A percentile compares a stretch with the other conserved stretches of the same genome.
Evolutionary conservation across 192 early-diverging fungal species (phyloP).

Genomic region (Thamnidium elegans): DNA sequence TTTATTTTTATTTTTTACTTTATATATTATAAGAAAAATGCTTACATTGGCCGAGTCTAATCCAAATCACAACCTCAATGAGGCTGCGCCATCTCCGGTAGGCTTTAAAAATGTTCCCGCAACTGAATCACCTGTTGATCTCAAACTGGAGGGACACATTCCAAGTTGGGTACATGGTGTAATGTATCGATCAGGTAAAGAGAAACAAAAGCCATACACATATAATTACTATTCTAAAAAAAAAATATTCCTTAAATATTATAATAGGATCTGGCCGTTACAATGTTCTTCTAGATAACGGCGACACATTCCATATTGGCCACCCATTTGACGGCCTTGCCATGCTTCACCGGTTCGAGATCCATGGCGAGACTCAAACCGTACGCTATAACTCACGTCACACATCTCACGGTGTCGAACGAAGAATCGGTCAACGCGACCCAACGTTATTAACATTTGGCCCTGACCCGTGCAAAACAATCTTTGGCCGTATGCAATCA

Average conservation of each 20-base stretch:
- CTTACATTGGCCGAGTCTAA: constrained; percentile 23
- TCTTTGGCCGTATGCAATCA: constrained; percentile 34
- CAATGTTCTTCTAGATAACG: constrained; percentile 32
- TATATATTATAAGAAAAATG: background rate
- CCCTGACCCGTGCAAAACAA: constrained; percentile 37
- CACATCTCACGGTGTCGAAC: constrained; percentile 34
- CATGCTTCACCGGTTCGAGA: constrained; percentile 35
- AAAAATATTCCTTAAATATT: background rate
- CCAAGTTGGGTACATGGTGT: constrained; percentile 35
- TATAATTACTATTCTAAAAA: background rate
- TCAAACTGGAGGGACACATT: constrained; percentile 22
- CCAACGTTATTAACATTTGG: constrained; percentile 39
- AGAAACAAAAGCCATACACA: background rate
- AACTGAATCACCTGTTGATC: background rate
- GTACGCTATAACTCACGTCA: constrained; percentile 36
- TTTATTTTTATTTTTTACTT: background rate
- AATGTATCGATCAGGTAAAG: constrained; percentile 33
- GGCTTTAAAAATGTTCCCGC: constrained; percentile 36
- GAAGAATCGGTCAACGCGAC: constrained; percentile 27
- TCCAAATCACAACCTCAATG: background rate
- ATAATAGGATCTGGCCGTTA: constrained; percentile 33
- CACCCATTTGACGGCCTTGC: constrained; percentile 42
- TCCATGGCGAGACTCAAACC: constrained; percentile 17
- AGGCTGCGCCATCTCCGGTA: constrained; percentile 27
- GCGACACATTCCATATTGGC: constrained; percentile 34